A percentile compares a stretch with the other conserved stretches of the same genome.
phyloP scores from a whole-genome alignment of 2,329 filamentous ascomycete genomes.

The Aspergillus eucalypticola region DNA sequence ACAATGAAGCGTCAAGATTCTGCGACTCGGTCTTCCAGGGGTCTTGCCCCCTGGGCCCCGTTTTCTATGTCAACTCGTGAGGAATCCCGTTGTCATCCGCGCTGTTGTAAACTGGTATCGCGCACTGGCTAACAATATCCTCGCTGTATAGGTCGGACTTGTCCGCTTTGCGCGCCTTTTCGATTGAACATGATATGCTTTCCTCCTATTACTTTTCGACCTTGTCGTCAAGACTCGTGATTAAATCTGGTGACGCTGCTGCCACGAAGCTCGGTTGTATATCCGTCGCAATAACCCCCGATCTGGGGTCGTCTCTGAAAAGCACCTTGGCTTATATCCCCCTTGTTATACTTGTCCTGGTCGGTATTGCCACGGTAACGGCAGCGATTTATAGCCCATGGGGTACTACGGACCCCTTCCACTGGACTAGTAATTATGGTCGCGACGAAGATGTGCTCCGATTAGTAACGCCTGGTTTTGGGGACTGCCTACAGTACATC shows the following conservation, averaged over 20 bases:
- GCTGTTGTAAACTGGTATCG: slow-evolving; percentile 1
- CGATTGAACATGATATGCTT: slow-evolving; percentile 70
- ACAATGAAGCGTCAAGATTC: slow-evolving; percentile 60
- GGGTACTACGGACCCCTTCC: slow-evolving; percentile 86
- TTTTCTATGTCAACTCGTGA: slow-evolving; percentile 62
- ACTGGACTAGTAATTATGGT: slow-evolving; percentile 97
- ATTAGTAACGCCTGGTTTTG: slow-evolving; percentile 92
- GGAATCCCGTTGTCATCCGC: slow-evolving; percentile 18
- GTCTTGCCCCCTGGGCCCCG: slow-evolving; percentile 72
- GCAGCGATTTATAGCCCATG: slow-evolving; percentile 90
- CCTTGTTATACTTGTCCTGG: slow-evolving; percentile 72
- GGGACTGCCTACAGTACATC: slow-evolving; percentile 94
- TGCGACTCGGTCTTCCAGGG: slow-evolving; percentile 63
- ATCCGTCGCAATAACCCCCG: slow-evolving; percentile 78
- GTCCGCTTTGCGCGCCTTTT: slow-evolving; percentile 67
- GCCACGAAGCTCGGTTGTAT: slow-evolving; percentile 74
- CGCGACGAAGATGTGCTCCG: slow-evolving; percentile 88
- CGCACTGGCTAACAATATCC: slow-evolving; percentile 1
- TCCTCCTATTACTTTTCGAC: slow-evolving; percentile 87
- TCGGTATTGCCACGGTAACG: slow-evolving; percentile 78
- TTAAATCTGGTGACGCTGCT: slow-evolving; percentile 70
- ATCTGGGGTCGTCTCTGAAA: slow-evolving; percentile 69
- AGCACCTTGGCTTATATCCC: slow-evolving; percentile 74
- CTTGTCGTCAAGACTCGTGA: slow-evolving; percentile 69
- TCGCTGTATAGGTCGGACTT: slow-evolving; percentile 45